phyloP scores from a whole-genome alignment of 768 basidiomycete genomes.

The Mrakia gelida region DNA sequence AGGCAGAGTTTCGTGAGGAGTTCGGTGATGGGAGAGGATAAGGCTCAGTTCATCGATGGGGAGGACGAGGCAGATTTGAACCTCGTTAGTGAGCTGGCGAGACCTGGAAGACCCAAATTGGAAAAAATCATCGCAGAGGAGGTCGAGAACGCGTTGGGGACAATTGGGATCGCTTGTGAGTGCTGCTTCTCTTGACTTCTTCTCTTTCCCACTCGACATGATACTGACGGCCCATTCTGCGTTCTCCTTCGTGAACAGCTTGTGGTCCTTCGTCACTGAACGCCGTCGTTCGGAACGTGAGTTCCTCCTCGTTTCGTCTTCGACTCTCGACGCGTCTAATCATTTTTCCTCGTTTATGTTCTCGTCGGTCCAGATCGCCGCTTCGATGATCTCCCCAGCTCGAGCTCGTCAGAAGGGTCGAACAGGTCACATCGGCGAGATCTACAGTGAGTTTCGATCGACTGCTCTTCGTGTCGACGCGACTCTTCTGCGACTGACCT shows the following conservation, averaged over 20 bases:
- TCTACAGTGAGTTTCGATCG: constrained; percentile 20
- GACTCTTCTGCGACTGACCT: background rate
- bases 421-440: constrained; percentile 25
- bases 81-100: constrained; percentile 59
- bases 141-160: constrained; percentile 54
- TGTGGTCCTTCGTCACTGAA: constrained; percentile 71
- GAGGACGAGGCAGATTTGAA: constrained; percentile 59
- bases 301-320: background rate
- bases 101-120: constrained; percentile 64
- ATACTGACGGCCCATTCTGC: background rate
- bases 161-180: constrained; percentile 67
- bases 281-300: constrained; percentile 60
- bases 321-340: background rate
- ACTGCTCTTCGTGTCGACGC: too few relatives aligned
- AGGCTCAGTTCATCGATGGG: constrained; percentile 52
- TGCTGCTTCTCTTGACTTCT: constrained; percentile 33
- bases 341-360: background rate
- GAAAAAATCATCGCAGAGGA: constrained; percentile 63
- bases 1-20: constrained; percentile 28
- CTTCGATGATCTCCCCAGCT: constrained; percentile 13
- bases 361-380: background rate
- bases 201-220: background rate
- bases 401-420: constrained; percentile 11
- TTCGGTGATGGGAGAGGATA: constrained; percentile 37
- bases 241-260: constrained; percentile 47